These are phyloP conservation scores for Parascedosporium putredinis DNA, from an alignment of 2,329 filamentous ascomycete species.

Conservation along the genomic window DNA sequence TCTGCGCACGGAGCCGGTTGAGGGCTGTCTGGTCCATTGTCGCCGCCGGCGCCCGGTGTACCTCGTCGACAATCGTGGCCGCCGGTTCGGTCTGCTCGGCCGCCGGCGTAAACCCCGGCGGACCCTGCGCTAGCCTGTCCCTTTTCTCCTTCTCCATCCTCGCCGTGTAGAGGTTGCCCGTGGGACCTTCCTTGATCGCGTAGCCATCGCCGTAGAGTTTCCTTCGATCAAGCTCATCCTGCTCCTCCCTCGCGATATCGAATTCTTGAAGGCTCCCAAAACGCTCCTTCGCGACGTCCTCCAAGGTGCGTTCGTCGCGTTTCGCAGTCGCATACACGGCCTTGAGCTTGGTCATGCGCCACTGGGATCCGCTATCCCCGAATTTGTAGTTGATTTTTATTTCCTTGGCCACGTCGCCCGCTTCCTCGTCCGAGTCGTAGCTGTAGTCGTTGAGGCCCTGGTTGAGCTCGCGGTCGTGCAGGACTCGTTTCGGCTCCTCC, in stretches of 20 bases:
- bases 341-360: conserved; percentile 93
- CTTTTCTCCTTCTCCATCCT: conserved; percentile 43
- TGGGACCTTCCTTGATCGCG: conserved; percentile 74
- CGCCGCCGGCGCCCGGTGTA: conserved; percentile 24
- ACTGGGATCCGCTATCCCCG: conserved; percentile 80
- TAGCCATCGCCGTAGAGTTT: conserved; percentile 78
- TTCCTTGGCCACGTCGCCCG: conserved; percentile 39
- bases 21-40: conserved; percentile 67
- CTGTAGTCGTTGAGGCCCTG: conserved; percentile 43
- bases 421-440: conserved; percentile 38
- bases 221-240: conserved; percentile 77
- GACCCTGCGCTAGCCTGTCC: conserved; percentile 40
- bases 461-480: conserved; percentile 79
- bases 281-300: conserved; percentile 73
- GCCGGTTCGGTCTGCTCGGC: neutral
- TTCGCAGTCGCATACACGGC: conserved; percentile 73
- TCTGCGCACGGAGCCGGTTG: conserved; percentile 82
- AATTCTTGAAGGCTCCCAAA: conserved; percentile 77
- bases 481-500: conserved; percentile 55
- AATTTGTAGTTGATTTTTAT: conserved; percentile 63
- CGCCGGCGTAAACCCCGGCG: neutral
- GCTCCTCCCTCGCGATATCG: conserved; percentile 87
- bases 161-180: conserved; percentile 75
- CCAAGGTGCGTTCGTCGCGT: conserved; percentile 59
- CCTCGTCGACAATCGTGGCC: conserved; percentile 1